Evolutionary conservation across 2,329 filamentous ascomycete genomes (phyloP).

Genomic region (Cladosporium sp.): DNA sequence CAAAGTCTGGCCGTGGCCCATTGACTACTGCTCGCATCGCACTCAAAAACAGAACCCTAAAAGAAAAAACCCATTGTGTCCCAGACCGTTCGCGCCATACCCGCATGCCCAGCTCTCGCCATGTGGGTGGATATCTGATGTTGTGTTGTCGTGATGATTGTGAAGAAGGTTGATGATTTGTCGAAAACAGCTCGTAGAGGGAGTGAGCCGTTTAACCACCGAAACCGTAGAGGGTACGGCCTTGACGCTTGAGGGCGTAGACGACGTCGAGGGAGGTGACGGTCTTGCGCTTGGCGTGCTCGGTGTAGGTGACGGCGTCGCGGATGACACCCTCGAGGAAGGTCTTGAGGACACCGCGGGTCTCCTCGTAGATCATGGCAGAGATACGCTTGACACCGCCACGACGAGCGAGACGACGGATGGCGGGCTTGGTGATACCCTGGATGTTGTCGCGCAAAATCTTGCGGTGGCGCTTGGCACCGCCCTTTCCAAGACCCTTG

Average conservation of each 20-base stretch:
- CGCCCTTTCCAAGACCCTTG: conserved; percentile 96
- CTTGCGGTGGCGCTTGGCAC: conserved; percentile 98
- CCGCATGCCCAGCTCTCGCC: conserved; percentile 29
- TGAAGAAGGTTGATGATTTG: conserved; percentile 14
- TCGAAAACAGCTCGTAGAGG: conserved; percentile 14
- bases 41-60: conserved; percentile 24
- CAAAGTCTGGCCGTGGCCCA: conserved; percentile 15
- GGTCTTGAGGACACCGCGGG: conserved; percentile 76
- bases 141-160: conserved; percentile 22
- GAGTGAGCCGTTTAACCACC: conserved; percentile 51
- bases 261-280: conserved; percentile 61
- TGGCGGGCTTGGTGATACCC: conserved; percentile 97
- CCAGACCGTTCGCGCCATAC: conserved; percentile 29
- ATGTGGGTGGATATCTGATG: conserved; percentile 33
- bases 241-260: conserved; percentile 61
- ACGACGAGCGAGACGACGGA: conserved; percentile 97
- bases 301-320: conserved; percentile 75
- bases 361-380: conserved; percentile 87
- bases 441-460: conserved; percentile 99
- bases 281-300: conserved; percentile 77
- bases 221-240: conserved; percentile 65
- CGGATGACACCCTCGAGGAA: conserved; percentile 79
- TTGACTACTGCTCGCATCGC: conserved; percentile 25
- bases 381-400: conserved; percentile 99
- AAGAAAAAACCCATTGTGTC: conserved; percentile 23